These are phyloP conservation scores for Neonectria punicea DNA, from an alignment of 2,329 filamentous ascomycete species.

Conservation along the genomic window DNA sequence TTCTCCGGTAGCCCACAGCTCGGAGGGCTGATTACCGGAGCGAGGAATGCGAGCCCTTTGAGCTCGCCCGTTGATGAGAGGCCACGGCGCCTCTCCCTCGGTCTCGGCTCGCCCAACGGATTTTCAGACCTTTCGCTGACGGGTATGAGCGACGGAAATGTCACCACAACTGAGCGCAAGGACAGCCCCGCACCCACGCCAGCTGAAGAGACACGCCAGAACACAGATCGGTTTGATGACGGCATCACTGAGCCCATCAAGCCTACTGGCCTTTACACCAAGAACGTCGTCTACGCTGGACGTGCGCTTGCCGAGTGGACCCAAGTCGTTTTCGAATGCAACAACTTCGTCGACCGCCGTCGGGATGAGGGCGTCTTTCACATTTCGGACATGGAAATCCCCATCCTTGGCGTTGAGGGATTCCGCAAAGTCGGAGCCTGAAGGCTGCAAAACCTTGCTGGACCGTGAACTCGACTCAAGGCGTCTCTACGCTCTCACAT, in stretches of 20 bases:
- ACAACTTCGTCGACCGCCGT: conserved; percentile 82
- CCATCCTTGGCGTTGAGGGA: conserved; percentile 54
- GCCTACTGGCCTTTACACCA: conserved; percentile 57
- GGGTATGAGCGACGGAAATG: conserved; percentile 30
- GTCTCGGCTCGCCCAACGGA: conserved; percentile 26
- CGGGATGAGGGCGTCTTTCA: conserved; percentile 76
- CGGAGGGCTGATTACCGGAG: conserved; percentile 60
- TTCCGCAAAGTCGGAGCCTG: conserved; percentile 52
- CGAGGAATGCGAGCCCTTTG: conserved; percentile 59
- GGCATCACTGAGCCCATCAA: conserved; percentile 56
- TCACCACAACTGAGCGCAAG: conserved; percentile 15
- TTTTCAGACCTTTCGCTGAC: conserved; percentile 37
- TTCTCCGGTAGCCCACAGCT: conserved; percentile 58
- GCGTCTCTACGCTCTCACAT: neutral
- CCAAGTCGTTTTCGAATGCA: conserved; percentile 79
- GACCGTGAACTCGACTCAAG: neutral
- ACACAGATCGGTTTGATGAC: conserved; percentile 30
- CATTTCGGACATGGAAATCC: conserved; percentile 73
- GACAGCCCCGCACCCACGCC: conserved; percentile 20
- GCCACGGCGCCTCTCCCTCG: conserved; percentile 36
- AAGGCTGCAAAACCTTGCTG: conserved; percentile 8
- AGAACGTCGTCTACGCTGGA: conserved; percentile 71
- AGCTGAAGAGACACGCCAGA: conserved; percentile 39
- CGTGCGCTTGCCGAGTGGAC: conserved; percentile 83
- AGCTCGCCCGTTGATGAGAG: conserved; percentile 46